Conservation (phyloP, 495 filamentous ascomycete species). For the Penicillium cosmopolitanum region DNA sequence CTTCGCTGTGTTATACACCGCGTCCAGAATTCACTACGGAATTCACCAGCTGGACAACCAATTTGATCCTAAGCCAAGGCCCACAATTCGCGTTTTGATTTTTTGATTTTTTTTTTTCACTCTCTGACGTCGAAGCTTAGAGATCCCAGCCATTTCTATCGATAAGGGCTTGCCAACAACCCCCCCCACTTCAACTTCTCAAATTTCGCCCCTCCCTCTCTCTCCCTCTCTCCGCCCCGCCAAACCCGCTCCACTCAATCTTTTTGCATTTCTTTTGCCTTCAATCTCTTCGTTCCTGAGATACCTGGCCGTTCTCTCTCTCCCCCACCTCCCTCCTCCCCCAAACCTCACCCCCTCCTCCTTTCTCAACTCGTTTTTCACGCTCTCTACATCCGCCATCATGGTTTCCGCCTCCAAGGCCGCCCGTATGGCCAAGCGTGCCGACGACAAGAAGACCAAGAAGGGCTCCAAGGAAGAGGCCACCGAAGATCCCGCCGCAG, state of each 20-base stretch:
- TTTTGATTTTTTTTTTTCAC: constrained; percentile 7
- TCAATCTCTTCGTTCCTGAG: constrained; percentile 34
- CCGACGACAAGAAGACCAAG: constrained; percentile 74
- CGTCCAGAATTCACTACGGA: too few relatives aligned
- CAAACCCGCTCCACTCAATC: constrained; percentile 45
- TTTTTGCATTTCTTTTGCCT: constrained; percentile 44
- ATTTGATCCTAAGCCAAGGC: not conserved
- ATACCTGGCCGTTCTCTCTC: constrained; percentile 16
- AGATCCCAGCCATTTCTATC: constrained; percentile 31
- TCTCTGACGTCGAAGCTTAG: not conserved
- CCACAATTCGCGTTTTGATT: not conserved
- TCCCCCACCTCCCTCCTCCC: constrained; percentile 11
- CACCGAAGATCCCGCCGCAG: constrained; percentile 55
- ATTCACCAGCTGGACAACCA: too few relatives aligned
- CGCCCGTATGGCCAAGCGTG: constrained; percentile 94
- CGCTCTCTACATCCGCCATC: constrained; percentile 30
- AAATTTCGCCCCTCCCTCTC: constrained; percentile 29
- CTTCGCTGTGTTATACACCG: not conserved
- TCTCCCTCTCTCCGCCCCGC: constrained; percentile 38
- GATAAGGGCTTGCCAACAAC: constrained; percentile 46
- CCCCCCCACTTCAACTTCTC: constrained; percentile 32
- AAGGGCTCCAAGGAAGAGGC: constrained; percentile 69
- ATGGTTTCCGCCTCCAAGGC: constrained; percentile 95
- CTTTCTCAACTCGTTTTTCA: constrained; percentile 11
- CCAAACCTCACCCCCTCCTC: constrained; percentile 9